Evolutionary conservation across 805 yeast species (phyloP).

Genomic region (Metschnikowia continentalis): DNA sequence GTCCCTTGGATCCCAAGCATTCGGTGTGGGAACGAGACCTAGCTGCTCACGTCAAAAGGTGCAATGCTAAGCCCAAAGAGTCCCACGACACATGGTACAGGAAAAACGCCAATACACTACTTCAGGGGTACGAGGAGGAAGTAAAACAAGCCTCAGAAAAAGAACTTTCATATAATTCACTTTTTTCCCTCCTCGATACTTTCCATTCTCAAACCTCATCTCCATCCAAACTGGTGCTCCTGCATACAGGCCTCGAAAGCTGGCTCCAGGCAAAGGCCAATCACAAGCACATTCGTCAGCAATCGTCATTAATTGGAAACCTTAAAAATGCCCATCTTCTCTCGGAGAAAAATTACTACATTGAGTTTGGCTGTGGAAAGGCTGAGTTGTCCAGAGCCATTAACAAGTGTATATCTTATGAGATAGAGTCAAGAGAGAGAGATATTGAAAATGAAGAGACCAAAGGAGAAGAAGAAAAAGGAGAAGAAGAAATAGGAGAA

Average conservation of each 20-base stretch:
- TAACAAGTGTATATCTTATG: constrained; percentile 32
- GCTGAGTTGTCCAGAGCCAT: constrained; percentile 76
- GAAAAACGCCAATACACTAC: constrained; percentile 42
- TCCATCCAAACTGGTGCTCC: constrained; percentile 14
- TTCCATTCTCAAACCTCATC: constrained; percentile 14
- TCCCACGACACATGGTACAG: constrained; percentile 48
- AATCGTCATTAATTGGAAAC: constrained; percentile 73
- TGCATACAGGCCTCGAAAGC: constrained; percentile 28
- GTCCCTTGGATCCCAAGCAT: constrained; percentile 77
- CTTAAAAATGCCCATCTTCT: constrained; percentile 43
- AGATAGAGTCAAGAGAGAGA: not conserved
- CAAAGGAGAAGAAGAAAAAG: too few relatives aligned
- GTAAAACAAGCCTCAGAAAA: not conserved
- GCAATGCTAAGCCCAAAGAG: constrained; percentile 45
- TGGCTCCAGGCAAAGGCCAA: constrained; percentile 50
- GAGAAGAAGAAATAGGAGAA: too few relatives aligned
- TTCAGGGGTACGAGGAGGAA: not conserved
- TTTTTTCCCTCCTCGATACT: constrained; percentile 1
- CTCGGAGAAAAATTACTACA: constrained; percentile 32
- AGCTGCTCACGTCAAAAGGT: constrained; percentile 53
- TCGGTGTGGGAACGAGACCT: constrained; percentile 62
- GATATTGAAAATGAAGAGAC: not conserved
- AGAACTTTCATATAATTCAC: not conserved
- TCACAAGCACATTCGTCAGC: constrained; percentile 78
- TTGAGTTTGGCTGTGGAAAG: constrained; percentile 91